A percentile compares a stretch with the other conserved stretches of the same genome.
Evolutionary conservation across 192 early-diverging fungal genomes (phyloP).

Genomic region (Backusella westeae): DNA sequence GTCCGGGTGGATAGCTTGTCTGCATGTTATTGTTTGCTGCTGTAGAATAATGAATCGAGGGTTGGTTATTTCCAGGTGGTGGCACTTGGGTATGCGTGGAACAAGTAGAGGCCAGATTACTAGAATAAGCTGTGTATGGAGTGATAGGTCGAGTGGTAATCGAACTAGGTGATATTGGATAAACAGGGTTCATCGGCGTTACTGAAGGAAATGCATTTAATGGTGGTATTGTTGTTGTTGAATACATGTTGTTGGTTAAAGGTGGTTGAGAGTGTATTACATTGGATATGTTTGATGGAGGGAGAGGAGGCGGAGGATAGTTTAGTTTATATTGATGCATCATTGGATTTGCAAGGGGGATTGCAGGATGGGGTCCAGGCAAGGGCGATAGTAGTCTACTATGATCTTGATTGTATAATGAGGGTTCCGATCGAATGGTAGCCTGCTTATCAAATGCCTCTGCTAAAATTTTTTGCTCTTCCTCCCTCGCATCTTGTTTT

Average conservation of each 20-base stretch:
- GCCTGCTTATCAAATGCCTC: slow-evolving; percentile 49
- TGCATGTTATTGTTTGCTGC: neutral
- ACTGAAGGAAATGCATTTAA: neutral
- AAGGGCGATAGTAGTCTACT: slow-evolving; percentile 54
- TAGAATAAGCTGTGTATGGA: neutral
- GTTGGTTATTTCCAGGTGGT: neutral
- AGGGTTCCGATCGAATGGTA: slow-evolving; percentile 55
- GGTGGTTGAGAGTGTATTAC: neutral
- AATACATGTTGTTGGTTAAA: neutral
- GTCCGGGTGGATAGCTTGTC: neutral
- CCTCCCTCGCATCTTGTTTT: slow-evolving; percentile 26
- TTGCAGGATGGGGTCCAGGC: neutral
- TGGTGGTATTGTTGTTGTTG: neutral
- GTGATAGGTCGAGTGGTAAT: neutral
- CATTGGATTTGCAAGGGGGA: neutral
- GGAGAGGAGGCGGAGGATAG: neutral
- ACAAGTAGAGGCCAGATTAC: neutral
- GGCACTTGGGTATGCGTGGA: neutral
- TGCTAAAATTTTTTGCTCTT: slow-evolving; percentile 11
- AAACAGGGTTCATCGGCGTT: neutral
- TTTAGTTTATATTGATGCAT: neutral
- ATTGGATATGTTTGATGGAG: neutral
- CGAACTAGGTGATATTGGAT: neutral
- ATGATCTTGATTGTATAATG: slow-evolving; percentile 54
- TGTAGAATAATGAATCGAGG: neutral